Base-by-base conservation (phyloP, 2,329 filamentous ascomycete genomes). In the Fusarium temperatum region DNA sequence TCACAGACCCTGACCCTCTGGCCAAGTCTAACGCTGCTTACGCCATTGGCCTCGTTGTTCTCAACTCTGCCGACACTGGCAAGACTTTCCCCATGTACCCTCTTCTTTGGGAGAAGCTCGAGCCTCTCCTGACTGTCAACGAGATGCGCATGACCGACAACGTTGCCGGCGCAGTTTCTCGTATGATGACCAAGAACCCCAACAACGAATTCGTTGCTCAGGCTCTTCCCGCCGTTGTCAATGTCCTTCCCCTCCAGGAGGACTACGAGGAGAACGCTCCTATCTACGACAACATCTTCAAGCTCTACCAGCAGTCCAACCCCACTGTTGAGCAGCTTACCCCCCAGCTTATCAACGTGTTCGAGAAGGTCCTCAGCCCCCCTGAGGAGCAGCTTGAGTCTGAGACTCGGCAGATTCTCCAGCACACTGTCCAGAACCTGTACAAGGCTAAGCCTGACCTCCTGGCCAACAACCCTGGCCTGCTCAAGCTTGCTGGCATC, bases 191-290 rank as follows among this genome's bases (percentile, higher is more conserved):
- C 81, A 93, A 93, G 79, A 92, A 97, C 83, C 92, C 93, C n/a
- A 91, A 96, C 76, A 90, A 89, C 76, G 91, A 97, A 15, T 95
- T 96, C 24, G 88, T 97, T 60, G 85, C 88, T 44, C 91, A 98
- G 68, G 94, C 97, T 26, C 89, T 99, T 4, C 95, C 96, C 32
- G 91, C 90, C 2, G 85, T 98, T 35, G 89, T 97, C 64, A 89
- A 89, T 70, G 89, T 95, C 35, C 89, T 98, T 42, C 96, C 96
- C 15, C 87, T 98, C 72, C 94, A 93, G 83, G 95, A 98, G 81
- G 96, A 98, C 82, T 98, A 90, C 78, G 95, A 98, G 84, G 96
- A 98, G 89, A 98, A 99, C 84, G 94, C 94, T 78, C 95, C 96
- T 14, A 91, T 98, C 68, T 99, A 93, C 85, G 89, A 93, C 82